These are phyloP conservation scores for Fusarium liriodendri DNA, from an alignment of 2,329 filamentous ascomycete genomes.

Conservation along the genomic window DNA sequence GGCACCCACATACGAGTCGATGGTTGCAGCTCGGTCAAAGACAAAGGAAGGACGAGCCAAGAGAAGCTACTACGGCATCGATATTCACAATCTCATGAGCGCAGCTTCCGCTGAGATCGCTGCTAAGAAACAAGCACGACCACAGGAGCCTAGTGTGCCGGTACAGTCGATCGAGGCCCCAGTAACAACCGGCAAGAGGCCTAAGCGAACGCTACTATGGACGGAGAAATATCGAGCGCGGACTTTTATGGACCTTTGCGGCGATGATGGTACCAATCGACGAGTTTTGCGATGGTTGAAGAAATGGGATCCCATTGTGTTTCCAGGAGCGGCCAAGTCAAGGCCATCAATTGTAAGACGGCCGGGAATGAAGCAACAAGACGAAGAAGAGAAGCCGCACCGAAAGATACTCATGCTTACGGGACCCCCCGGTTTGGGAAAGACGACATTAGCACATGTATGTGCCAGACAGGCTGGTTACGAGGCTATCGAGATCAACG, in stretches of 20 bases:
- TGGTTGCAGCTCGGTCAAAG: constrained; percentile 75
- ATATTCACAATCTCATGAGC: constrained; percentile 86
- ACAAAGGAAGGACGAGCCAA: constrained; percentile 76
- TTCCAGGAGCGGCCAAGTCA: constrained; percentile 77
- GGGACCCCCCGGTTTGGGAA: constrained; percentile 92
- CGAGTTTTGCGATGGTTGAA: constrained; percentile 94
- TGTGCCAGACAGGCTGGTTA: constrained; percentile 96
- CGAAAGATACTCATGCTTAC: constrained; percentile 91
- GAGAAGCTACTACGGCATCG: constrained; percentile 89
- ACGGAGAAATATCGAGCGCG: constrained; percentile 96
- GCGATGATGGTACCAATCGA: constrained; percentile 93
- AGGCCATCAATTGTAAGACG: constrained; percentile 60
- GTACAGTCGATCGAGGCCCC: constrained; percentile 57
- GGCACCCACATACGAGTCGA: constrained; percentile 69
- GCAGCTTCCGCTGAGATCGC: constrained; percentile 72
- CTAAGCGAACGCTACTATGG: constrained; percentile 77
- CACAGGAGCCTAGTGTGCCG: constrained; percentile 46
- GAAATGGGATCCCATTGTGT: constrained; percentile 92
- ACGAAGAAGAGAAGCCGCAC: constrained; percentile 79
- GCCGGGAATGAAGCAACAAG: constrained; percentile 55
- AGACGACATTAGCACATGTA: constrained; percentile 96
- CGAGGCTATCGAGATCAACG: constrained; percentile 96
- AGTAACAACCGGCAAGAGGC: constrained; percentile 49
- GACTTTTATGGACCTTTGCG: constrained; percentile 92
- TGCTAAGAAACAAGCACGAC: constrained; percentile 45